Evolutionary conservation across 2,329 filamentous ascomycete genomes (phyloP).

Genomic region (Domatiomyces globalis): DNA sequence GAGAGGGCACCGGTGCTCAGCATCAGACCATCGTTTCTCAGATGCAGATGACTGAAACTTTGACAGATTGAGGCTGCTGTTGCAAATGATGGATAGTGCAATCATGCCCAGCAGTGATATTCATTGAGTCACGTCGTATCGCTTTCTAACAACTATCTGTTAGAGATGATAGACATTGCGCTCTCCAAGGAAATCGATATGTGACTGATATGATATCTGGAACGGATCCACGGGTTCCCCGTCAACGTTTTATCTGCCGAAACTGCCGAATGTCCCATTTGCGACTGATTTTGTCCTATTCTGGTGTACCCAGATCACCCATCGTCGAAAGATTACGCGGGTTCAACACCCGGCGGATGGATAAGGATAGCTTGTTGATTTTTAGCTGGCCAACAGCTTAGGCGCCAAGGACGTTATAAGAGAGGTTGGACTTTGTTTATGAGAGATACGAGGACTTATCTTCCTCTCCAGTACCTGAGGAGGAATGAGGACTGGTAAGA

Average conservation of each 20-base stretch:
- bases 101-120: constrained; percentile 38
- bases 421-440: constrained; percentile 34
- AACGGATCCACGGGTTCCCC: constrained; percentile 41
- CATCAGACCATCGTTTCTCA: constrained; percentile 41
- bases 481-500: no score
- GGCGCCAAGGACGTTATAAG: constrained; percentile 39
- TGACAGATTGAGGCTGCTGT: constrained; percentile 28
- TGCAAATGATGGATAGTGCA: constrained; percentile 43
- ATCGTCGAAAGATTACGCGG: constrained; percentile 41
- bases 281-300: constrained; percentile 38
- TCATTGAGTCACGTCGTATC: constrained; percentile 45
- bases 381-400: constrained; percentile 40
- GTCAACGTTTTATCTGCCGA: constrained; percentile 38
- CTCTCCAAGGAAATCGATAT: constrained; percentile 46
- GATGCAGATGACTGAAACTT: constrained; percentile 35
- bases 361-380: constrained; percentile 46
- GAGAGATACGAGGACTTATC: constrained; percentile 39
- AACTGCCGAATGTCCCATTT: constrained; percentile 39
- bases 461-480: no score
- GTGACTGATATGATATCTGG: constrained; percentile 44
- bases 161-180: constrained; percentile 45
- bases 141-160: constrained; percentile 48
- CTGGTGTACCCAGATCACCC: constrained; percentile 35
- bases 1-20: constrained; percentile 38
- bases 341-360: constrained; percentile 47